These are phyloP conservation scores for Kwoniella heveanensis DNA, from an alignment of 768 basidiomycete species.

Conservation along the genomic window DNA sequence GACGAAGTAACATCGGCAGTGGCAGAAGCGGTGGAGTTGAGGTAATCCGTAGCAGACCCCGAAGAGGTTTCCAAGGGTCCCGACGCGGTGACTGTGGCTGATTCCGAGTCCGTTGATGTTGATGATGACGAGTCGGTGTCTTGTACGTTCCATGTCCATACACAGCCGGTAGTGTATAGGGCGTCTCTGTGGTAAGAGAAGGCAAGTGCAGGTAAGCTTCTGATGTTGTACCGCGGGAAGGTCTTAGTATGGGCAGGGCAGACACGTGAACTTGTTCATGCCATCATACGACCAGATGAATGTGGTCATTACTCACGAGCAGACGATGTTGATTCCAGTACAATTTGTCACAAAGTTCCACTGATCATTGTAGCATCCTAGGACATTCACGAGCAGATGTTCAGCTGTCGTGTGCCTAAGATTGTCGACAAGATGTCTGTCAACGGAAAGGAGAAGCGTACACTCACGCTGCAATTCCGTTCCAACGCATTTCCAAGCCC, in stretches of 20 bases:
- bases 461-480: slow-evolving; percentile 24
- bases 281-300: too few relatives aligned
- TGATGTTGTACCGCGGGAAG: too few relatives aligned
- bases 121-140: slow-evolving; percentile 10
- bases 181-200: slow-evolving; percentile 8
- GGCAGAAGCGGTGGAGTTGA: neutral
- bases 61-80: neutral
- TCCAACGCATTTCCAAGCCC: slow-evolving; percentile 25
- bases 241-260: too few relatives aligned
- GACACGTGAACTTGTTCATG: too few relatives aligned
- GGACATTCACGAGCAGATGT: neutral
- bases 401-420: too few relatives aligned
- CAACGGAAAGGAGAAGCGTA: too few relatives aligned
- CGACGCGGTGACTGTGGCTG: neutral
- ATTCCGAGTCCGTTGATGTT: neutral
- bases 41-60: neutral
- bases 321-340: slow-evolving; percentile 22
- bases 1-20: too few relatives aligned
- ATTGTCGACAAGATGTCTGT: too few relatives aligned
- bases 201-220: neutral
- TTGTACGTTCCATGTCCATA: slow-evolving; percentile 21
- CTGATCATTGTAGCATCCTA: slow-evolving; percentile 23
- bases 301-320: slow-evolving; percentile 18
- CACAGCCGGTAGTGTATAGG: slow-evolving; percentile 21
- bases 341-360: slow-evolving; percentile 24